Base-by-base conservation (phyloP, 2,329 filamentous ascomycete species). In the Fusarium albidum region DNA sequence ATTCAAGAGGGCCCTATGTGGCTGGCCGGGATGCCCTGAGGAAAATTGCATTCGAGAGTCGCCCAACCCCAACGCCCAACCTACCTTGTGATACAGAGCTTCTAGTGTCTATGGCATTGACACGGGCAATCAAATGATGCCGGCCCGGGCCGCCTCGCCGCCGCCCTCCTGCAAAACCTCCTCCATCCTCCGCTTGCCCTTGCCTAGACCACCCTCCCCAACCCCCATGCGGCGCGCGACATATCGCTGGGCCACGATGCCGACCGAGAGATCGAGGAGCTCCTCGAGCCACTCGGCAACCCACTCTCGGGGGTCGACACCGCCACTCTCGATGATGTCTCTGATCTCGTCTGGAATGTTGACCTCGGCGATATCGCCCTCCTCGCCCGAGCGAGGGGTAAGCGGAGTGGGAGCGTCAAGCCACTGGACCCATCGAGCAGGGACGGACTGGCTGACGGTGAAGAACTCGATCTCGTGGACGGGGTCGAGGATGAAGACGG, bases 211-310 rank as follows among this genome's bases (percentile, higher is more conserved):
- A 10, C 90, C 90, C 73, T 96, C 92, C 11, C 94, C 94, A 9
- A 99, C 94, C 11, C 95, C 94, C 95, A 99, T 99, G 50, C 95
- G 82, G 56, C 90, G 85, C 5, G 95, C 94, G 15, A 99, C 95
- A 71, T 99, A 99, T 59, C 93, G 82, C 81, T 99, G 95, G 3
- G 95, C 95, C 4, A 98, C 88, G 8, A 96, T 79, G 14, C 95
- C 94, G 1, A 96, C 84, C 4, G 87, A 84, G 41, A 98, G 78
- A 33, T 81, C 86, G 27, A 99, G 80, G 0, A 87, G 78, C 76
- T 98, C 94, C 76, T 98, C 94, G 39, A 99, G 83, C 95, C 95
- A 99, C 74, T 98, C 95, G 4, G 93, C 90, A 31, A 96, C 91
- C 95, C 95, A 99, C 73, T 99, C 95, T 52, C 95, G 83, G 1